Evolutionary conservation across 805 yeast genomes (phyloP).

Genomic region (Komagataella phaffii): DNA sequence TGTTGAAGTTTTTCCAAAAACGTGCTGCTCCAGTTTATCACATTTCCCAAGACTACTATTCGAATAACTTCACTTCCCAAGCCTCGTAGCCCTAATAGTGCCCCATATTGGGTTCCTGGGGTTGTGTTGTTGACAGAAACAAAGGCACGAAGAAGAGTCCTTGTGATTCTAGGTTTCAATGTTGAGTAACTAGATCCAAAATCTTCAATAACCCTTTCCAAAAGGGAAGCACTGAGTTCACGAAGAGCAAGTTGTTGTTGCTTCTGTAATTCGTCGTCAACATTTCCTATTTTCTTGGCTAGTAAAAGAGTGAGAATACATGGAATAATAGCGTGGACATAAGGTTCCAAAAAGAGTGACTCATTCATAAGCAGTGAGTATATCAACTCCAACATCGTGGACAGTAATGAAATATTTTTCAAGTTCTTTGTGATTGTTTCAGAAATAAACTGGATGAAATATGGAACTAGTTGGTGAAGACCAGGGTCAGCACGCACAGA

Average conservation of each 20-base stretch:
- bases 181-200: constrained; percentile 84
- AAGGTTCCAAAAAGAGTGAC: constrained; percentile 84
- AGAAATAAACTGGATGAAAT: constrained; percentile 89
- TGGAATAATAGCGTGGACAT: constrained; percentile 95
- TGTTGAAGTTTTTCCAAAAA: constrained; percentile 24
- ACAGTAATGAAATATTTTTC: constrained; percentile 51
- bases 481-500: constrained; percentile 90
- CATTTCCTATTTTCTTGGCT: constrained; percentile 73
- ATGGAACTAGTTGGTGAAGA: constrained; percentile 90
- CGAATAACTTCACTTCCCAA: constrained; percentile 83
- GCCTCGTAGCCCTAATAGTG: constrained; percentile 71
- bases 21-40: constrained; percentile 63
- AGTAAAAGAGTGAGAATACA: constrained; percentile 79
- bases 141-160: constrained; percentile 85
- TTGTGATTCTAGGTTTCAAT: constrained; percentile 82
- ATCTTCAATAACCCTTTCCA: constrained; percentile 63
- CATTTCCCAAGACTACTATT: constrained; percentile 71
- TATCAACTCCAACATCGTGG: constrained; percentile 81
- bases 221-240: constrained; percentile 75
- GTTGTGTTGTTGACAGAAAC: constrained; percentile 40
- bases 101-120: constrained; percentile 85
- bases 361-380: constrained; percentile 74
- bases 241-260: constrained; percentile 45
- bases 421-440: constrained; percentile 88
- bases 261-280: constrained; percentile 6